phyloP scores from a whole-genome alignment of 106 monocot species.

The Phalaenopsis equestris region DNA sequence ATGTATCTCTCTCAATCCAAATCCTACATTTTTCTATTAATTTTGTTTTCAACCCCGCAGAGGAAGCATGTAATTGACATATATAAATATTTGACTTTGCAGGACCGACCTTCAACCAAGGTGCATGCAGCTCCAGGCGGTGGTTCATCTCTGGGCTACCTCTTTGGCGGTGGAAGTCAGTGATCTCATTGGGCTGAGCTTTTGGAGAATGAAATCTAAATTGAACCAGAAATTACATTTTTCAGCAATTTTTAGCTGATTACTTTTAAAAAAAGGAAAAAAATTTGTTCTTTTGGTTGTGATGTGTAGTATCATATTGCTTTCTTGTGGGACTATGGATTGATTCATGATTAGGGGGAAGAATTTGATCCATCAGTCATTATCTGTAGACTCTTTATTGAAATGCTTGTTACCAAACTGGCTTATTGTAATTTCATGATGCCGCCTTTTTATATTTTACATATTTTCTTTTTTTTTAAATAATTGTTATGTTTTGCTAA shows the following conservation, averaged over 20 bases:
- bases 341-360: not conserved
- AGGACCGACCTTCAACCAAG: conserved; percentile 90
- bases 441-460: not conserved
- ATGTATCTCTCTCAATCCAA: conserved; percentile 5
- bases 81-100: not conserved
- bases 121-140: conserved; percentile 90
- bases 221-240: not conserved
- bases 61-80: too few species aligned
- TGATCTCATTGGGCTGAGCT: conserved; percentile 2
- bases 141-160: conserved; percentile 81
- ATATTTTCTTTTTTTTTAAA: too few species aligned
- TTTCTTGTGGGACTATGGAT: not conserved
- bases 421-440: not conserved
- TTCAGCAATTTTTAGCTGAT: not conserved
- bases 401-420: not conserved
- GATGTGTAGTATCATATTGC: not conserved
- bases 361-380: not conserved
- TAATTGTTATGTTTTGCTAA: too few species aligned
- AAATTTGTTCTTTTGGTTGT: too few species aligned
- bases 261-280: too few species aligned
- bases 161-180: conserved; percentile 51
- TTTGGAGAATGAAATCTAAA: not conserved
- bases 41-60: too few species aligned
- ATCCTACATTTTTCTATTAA: too few species aligned
- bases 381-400: not conserved